These are phyloP conservation scores for Lichenothelia convexa DNA, from an alignment of 495 filamentous ascomycete genomes.

Conservation along the genomic window DNA sequence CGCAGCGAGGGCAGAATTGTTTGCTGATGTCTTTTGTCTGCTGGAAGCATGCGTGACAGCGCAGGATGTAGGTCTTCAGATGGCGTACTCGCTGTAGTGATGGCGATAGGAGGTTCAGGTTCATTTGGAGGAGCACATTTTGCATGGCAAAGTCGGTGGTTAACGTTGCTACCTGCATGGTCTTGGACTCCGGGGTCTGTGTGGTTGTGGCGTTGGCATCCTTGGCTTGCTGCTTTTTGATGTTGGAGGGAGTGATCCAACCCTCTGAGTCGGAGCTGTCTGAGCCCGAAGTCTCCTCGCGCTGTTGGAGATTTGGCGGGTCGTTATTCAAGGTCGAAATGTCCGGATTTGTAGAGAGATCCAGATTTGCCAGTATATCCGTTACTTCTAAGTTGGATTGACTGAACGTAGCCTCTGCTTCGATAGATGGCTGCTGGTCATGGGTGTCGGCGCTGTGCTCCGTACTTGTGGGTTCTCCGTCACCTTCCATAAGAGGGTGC, in stretches of 20 bases:
- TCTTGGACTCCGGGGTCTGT: slow-evolving; percentile 33
- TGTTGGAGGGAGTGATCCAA: slow-evolving; percentile 92
- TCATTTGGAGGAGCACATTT: slow-evolving; percentile 86
- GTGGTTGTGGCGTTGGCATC: slow-evolving; percentile 32
- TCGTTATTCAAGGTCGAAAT: background rate
- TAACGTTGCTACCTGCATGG: slow-evolving; percentile 67
- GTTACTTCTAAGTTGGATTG: background rate
- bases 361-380: no score
- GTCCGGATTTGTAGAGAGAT: background rate
- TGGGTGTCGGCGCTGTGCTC: background rate
- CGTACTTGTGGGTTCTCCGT: background rate
- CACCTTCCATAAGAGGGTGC: no score
- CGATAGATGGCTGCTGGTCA: background rate
- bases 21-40: slow-evolving; percentile 68
- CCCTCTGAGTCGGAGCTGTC: slow-evolving; percentile 49
- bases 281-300: slow-evolving; percentile 6
- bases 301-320: background rate
- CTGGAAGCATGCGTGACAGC: slow-evolving; percentile 88
- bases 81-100: slow-evolving; percentile 56
- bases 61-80: slow-evolving; percentile 69
- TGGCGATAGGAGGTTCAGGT: slow-evolving; percentile 74
- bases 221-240: slow-evolving; percentile 62
- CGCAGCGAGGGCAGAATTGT: slow-evolving; percentile 88
- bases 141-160: slow-evolving; percentile 96
- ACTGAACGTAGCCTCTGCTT: background rate